Evolutionary conservation across 2,329 filamentous ascomycete species (phyloP), one percentile per base, ranked within the genome.

Genomic region (Xylaria sp.): DNA sequence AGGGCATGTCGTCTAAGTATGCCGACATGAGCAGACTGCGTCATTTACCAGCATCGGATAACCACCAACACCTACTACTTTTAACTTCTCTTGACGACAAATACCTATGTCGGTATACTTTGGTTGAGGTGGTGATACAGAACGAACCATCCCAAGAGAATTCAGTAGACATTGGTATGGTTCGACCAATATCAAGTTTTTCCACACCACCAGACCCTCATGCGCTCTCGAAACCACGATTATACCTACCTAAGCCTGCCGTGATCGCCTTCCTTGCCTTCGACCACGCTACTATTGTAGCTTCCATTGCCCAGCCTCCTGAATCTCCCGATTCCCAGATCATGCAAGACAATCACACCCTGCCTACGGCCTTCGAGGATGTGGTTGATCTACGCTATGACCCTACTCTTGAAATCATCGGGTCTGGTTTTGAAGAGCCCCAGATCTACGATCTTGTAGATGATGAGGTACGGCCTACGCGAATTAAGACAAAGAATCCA

Each of bases 231-330:
- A 81, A 85, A 70, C 91, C 93, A 51, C 88, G 88, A 63, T 77
- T 99, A 19, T 90, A 95, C 69, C 84, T 98, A 17, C 94, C 96
- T 4, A 88, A 88, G 59, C 92, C 93, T 17, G 90, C 89, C 9
- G 86, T 96, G 48, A 92, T 94, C 27, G 94, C 93, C 6, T 97
- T 94, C 77, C 80, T 96, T 47, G 85, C 95, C 0, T 94, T 98
- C 73, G 90, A 92, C 65, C 88, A 90, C 70, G 92, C 93, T 3
- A 85, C 96, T 30, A 87, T 96, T 21, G 82, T 98, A 30, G 85
- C 92, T 7, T 97, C 94, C 0, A 86, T 97, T 56, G 85, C 87
- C 2, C 85, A 86, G 58, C 84, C 87, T 1, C 88, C 89, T 14
- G 89, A 93, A 51, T 90, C 90, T 1, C 92, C 93, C 7, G 92